These are phyloP conservation scores for Cytospora piceicola DNA, from an alignment of 2,329 filamentous ascomycete species.

Conservation along the genomic window DNA sequence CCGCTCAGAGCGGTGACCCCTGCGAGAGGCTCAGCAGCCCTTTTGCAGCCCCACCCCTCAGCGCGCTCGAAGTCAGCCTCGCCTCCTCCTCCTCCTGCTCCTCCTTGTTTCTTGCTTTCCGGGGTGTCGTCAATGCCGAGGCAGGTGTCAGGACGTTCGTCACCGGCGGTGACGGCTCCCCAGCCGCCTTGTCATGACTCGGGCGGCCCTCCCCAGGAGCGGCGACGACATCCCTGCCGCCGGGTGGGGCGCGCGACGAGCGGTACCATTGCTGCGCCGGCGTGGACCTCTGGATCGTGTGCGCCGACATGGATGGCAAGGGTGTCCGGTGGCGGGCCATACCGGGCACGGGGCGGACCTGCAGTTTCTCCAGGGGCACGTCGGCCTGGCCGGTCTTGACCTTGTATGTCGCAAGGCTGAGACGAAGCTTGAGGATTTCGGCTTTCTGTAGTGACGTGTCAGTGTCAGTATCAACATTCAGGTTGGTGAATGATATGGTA, in stretches of 20 bases:
- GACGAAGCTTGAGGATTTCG: constrained; percentile 68
- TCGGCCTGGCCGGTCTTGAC: constrained; percentile 72
- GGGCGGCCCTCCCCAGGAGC: constrained; percentile 12
- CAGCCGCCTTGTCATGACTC: constrained; percentile 4
- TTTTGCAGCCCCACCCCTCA: constrained; percentile 55
- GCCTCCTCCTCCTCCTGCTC: constrained; percentile 36
- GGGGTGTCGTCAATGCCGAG: constrained; percentile 25
- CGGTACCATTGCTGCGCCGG: constrained; percentile 30
- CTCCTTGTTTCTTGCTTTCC: constrained; percentile 35
- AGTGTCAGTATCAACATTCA: background rate
- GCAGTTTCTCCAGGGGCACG: constrained; percentile 65
- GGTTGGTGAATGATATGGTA: too few species aligned
- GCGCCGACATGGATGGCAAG: constrained; percentile 29
- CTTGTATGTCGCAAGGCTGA: constrained; percentile 75
- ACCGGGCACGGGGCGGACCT: constrained; percentile 44
- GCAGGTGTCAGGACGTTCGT: constrained; percentile 32
- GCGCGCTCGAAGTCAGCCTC: constrained; percentile 49
- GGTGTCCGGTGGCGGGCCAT: constrained; percentile 28
- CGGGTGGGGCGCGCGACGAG: constrained; percentile 14
- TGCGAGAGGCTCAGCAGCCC: constrained; percentile 53
- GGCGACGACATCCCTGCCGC: constrained; percentile 30
- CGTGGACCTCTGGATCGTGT: constrained; percentile 28
- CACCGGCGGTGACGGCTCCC: constrained; percentile 31
- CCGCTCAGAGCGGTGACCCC: constrained; percentile 15
- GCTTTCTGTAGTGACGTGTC: constrained; percentile 55